phyloP scores from a whole-genome alignment of 805 yeast species.

The Candida qinlingensis region DNA sequence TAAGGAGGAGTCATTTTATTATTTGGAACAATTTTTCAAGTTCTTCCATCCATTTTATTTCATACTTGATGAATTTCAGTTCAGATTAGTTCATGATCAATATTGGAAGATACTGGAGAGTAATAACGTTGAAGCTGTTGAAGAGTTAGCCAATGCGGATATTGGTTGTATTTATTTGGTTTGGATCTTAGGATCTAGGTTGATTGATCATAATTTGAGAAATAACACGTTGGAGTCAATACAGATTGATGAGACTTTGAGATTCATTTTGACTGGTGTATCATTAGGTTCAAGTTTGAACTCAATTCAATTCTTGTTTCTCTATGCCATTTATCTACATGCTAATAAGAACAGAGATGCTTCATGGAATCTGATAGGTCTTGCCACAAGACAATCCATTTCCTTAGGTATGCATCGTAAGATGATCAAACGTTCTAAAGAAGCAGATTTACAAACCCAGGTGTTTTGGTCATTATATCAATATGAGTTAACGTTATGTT shows the following conservation, averaged over 20 bases:
- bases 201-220: slow-evolving; percentile 20
- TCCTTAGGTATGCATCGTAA: slow-evolving; percentile 44
- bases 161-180: slow-evolving; percentile 44
- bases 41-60: slow-evolving; percentile 41
- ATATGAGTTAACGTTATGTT: slow-evolving; percentile 35
- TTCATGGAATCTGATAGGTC: slow-evolving; percentile 41
- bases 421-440: slow-evolving; percentile 22
- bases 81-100: slow-evolving; percentile 30
- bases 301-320: slow-evolving; percentile 38
- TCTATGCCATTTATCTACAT: slow-evolving; percentile 39
- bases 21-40: slow-evolving; percentile 34
- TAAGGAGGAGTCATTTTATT: slow-evolving; percentile 32
- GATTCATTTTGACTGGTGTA: slow-evolving; percentile 37
- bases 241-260: slow-evolving; percentile 36
- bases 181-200: slow-evolving; percentile 28
- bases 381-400: slow-evolving; percentile 42
- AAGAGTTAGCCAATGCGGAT: slow-evolving; percentile 14
- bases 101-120: slow-evolving; percentile 29
- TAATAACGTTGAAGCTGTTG: not conserved
- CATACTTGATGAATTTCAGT: slow-evolving; percentile 32
- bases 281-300: slow-evolving; percentile 38
- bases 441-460: slow-evolving; percentile 27
- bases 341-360: slow-evolving; percentile 42
- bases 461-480: slow-evolving; percentile 40
- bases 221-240: slow-evolving; percentile 16